Percentiles rank a stretch among this genome's conserved stretches.
These are phyloP conservation scores for Paracoccidioides brasiliensis DNA, from an alignment of 2,329 filamentous ascomycete species.

Conservation along the genomic window DNA sequence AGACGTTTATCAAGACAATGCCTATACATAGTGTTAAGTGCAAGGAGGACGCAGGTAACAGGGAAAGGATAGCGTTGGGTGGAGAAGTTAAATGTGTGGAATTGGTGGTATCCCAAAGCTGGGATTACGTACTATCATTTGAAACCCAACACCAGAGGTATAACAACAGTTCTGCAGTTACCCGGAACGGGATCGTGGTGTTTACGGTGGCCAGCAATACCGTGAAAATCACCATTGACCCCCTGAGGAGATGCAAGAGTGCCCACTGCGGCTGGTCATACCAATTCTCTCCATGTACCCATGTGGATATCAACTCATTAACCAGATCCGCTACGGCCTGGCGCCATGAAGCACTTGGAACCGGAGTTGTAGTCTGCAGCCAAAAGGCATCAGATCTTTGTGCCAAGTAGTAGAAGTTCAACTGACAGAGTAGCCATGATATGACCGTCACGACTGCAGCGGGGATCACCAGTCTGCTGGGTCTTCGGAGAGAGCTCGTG, in stretches of 20 bases:
- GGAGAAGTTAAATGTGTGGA: not conserved
- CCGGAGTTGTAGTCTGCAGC: conserved; percentile 40
- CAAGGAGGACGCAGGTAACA: not conserved
- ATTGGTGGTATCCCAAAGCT: not conserved
- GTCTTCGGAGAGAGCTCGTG: conserved; percentile 45
- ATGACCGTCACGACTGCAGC: conserved; percentile 42
- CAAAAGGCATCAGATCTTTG: conserved; percentile 48
- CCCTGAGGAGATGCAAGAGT: conserved; percentile 41
- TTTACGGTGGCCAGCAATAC: conserved; percentile 40
- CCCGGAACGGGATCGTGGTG: conserved; percentile 38
- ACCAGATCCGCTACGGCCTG: conserved; percentile 34
- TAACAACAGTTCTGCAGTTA: conserved; percentile 35
- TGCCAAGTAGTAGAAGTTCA: conserved; percentile 45
- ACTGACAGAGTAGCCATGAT: conserved; percentile 43
- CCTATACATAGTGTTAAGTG: conserved; percentile 16
- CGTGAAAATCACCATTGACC: conserved; percentile 43
- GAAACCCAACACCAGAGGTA: conserved; percentile 35
- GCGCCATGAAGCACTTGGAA: conserved; percentile 28
- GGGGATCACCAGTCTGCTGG: conserved; percentile 46
- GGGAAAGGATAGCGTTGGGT: not conserved
- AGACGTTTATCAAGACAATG: conserved; percentile 45
- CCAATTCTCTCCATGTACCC: conserved; percentile 38
- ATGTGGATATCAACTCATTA: conserved; percentile 38
- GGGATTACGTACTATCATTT: conserved; percentile 18
- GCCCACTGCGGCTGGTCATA: conserved; percentile 51